Conservation (phyloP, 768 basidiomycete species). For the Clitopilus passeckerianus region DNA sequence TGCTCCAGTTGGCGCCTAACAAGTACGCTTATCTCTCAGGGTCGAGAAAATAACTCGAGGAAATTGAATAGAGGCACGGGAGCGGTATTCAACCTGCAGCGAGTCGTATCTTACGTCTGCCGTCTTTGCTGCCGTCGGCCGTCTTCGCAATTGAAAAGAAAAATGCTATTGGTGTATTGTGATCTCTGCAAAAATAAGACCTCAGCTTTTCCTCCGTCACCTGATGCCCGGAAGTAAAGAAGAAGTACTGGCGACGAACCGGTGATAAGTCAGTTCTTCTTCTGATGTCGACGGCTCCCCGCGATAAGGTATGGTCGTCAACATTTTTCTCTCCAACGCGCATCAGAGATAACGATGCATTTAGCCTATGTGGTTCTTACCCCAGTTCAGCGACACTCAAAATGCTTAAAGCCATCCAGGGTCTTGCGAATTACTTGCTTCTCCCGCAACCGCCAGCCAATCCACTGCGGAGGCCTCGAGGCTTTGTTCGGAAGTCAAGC, state of each 20-base stretch:
- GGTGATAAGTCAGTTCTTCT: background rate
- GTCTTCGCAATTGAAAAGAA: background rate
- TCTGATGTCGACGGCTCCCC: background rate
- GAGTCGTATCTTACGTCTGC: background rate
- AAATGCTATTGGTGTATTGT: background rate
- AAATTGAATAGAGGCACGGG: no score
- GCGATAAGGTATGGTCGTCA: background rate
- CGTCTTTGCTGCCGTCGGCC: no score
- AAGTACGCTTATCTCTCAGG: background rate
- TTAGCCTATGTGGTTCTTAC: background rate
- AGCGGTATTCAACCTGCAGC: background rate
- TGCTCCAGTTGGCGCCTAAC: no score
- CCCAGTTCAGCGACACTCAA: background rate
- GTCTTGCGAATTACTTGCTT: background rate
- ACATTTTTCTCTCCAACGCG: background rate
- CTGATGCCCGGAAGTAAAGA: background rate
- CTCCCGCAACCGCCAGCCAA: background rate
- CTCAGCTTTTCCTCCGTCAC: background rate
- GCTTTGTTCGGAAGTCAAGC: background rate
- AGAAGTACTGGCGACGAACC: background rate
- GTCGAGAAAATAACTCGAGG: constrained; percentile 1
- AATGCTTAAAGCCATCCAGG: background rate
- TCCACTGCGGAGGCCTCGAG: background rate
- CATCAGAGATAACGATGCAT: background rate
- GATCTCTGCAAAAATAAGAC: background rate